phyloP scores from a whole-genome alignment of 495 filamentous ascomycete genomes.

The Rusavskia elegans region DNA sequence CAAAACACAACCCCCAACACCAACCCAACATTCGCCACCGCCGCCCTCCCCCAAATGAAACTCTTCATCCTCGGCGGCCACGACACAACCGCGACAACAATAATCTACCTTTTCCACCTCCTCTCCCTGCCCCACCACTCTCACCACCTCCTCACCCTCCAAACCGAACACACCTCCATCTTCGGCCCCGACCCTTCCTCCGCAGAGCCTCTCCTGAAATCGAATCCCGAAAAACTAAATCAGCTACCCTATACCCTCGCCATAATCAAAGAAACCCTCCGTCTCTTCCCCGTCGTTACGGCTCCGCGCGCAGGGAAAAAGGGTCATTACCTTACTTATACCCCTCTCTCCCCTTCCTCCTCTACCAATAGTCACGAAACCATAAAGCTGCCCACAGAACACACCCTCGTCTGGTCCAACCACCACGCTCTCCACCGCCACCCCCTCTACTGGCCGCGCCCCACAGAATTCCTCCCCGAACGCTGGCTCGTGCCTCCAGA shows the following conservation, averaged over 20 bases:
- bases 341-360: neutral
- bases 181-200: constrained; percentile 17
- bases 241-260: constrained; percentile 26
- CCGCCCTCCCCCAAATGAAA: constrained; percentile 11
- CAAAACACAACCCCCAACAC: constrained; percentile 5
- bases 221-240: constrained; percentile 22
- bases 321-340: constrained; percentile 16
- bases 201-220: constrained; percentile 12
- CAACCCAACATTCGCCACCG: constrained; percentile 1
- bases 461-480: constrained; percentile 20
- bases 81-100: constrained; percentile 20
- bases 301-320: constrained; percentile 16
- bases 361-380: no score
- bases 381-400: constrained; percentile 6
- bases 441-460: constrained; percentile 15
- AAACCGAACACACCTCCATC: constrained; percentile 27
- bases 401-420: constrained; percentile 14
- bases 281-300: constrained; percentile 24
- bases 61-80: constrained; percentile 20
- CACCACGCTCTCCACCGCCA: constrained; percentile 11
- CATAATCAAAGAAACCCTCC: constrained; percentile 31
- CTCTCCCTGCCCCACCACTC: constrained; percentile 28
- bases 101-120: constrained; percentile 24
- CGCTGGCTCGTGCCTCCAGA: constrained; percentile 14
- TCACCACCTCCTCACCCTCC: constrained; percentile 18